Conservation (phyloP, 129 eudicot species). For the Chrysanthemum makinoi region DNA sequence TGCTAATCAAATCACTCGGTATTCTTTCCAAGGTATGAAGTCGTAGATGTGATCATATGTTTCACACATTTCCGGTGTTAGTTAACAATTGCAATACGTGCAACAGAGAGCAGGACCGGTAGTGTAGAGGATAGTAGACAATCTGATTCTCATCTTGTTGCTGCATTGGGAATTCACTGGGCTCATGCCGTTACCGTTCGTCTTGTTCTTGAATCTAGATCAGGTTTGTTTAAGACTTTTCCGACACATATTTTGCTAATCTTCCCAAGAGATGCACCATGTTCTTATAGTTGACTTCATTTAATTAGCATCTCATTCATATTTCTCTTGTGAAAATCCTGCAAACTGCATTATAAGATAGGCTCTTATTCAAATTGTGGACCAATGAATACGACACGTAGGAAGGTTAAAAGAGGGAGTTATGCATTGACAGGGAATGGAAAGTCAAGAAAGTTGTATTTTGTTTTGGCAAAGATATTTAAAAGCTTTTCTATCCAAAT, state of each 20-base stretch:
- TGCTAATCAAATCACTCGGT: background rate
- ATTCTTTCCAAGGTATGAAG: slow-evolving; percentile 7
- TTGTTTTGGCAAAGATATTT: too few relatives aligned
- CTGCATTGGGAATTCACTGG: slow-evolving; percentile 93
- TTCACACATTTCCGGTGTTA: background rate
- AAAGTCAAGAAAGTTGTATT: too few relatives aligned
- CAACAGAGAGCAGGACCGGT: background rate
- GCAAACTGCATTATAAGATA: too few relatives aligned
- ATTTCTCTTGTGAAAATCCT: too few relatives aligned
- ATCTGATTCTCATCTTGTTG: slow-evolving; percentile 76
- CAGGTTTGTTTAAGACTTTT: slow-evolving; percentile 46
- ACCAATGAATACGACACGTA: too few relatives aligned
- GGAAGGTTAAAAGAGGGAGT: too few relatives aligned
- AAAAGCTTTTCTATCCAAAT: background rate
- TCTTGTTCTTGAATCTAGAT: slow-evolving; percentile 77
- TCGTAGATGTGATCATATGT: background rate
- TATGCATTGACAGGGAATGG: too few relatives aligned
- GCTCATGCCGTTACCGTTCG: slow-evolving; percentile 90
- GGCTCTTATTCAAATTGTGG: too few relatives aligned
- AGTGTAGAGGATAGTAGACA: slow-evolving; percentile 21
- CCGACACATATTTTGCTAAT: background rate
- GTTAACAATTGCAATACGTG: background rate
- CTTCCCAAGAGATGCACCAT: too few relatives aligned
- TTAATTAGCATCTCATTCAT: too few relatives aligned
- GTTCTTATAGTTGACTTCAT: too few relatives aligned